phyloP scores from a whole-genome alignment of 176 grass and related monocot species.

The Ensete ventricosum region DNA sequence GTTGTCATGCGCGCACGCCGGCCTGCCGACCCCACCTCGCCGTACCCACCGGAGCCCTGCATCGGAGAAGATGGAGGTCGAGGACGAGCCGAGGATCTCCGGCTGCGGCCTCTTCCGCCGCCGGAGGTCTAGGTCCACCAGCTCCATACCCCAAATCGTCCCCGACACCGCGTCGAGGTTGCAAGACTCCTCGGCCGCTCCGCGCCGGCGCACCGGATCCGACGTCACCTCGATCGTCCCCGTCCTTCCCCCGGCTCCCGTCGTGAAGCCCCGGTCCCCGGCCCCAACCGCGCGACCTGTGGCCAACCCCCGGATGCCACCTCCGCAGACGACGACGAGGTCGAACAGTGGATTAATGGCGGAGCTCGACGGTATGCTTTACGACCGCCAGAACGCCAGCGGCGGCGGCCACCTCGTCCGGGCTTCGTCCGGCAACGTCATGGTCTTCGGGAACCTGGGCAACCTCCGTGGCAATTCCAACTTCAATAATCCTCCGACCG shows the following conservation, averaged over 20 bases:
- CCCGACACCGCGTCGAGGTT: neutral
- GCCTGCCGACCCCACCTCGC: no score
- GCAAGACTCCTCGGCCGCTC: neutral
- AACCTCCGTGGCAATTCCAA: conserved; percentile 1
- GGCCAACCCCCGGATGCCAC: neutral
- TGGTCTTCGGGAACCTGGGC: conserved; percentile 5
- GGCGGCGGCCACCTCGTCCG: conserved; percentile 1
- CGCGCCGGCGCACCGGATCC: neutral
- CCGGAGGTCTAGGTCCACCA: neutral
- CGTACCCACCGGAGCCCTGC: neutral
- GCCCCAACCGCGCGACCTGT: neutral
- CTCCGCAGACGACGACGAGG: neutral
- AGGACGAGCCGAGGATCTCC: neutral
- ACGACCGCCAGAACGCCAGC: neutral
- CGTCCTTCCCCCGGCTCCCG: neutral
- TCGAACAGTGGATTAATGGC: neutral
- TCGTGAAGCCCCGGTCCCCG: neutral
- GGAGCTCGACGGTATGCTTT: conserved; percentile 10
- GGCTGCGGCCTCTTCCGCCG: conserved; percentile 5
- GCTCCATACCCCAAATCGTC: neutral
- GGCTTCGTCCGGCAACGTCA: conserved; percentile 13
- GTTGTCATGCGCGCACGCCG: no score
- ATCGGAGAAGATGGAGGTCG: neutral
- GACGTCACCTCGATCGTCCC: neutral
- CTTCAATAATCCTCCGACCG: neutral